phyloP scores from a whole-genome alignment of 2,329 filamentous ascomycete species.

The Colletotrichum brevisporum region DNA sequence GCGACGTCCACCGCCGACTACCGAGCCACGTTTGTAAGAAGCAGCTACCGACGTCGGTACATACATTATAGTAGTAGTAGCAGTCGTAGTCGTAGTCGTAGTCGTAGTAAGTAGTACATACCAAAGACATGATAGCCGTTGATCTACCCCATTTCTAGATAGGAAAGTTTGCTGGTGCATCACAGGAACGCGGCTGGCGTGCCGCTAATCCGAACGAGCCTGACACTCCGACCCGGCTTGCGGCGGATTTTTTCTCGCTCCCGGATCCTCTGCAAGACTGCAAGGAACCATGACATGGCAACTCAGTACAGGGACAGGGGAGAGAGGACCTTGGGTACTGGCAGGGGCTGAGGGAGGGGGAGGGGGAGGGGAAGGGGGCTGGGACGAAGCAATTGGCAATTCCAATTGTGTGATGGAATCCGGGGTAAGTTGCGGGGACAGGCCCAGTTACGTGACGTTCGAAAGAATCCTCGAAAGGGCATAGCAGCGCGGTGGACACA shows the following conservation, averaged over 20 bases:
- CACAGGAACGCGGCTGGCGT: conserved; percentile 15
- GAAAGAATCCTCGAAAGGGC: conserved; percentile 10
- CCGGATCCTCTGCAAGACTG: not conserved
- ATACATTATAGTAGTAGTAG: too few relatives aligned
- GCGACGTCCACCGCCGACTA: too few relatives aligned
- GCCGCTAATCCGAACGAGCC: conserved; percentile 22
- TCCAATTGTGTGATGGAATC: conserved; percentile 38
- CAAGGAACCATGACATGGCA: too few relatives aligned
- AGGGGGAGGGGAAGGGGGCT: not conserved
- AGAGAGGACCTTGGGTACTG: too few relatives aligned
- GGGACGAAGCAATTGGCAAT: conserved; percentile 34
- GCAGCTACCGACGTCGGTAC: too few relatives aligned
- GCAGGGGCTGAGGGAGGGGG: too few relatives aligned
- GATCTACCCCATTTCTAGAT: too few relatives aligned
- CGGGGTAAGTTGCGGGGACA: conserved; percentile 35
- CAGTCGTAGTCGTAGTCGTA: too few relatives aligned
- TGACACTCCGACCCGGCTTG: conserved; percentile 22
- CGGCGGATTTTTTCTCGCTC: conserved; percentile 24
- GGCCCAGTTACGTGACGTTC: not conserved
- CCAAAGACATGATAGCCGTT: too few relatives aligned
- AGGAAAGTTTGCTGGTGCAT: conserved; percentile 20
- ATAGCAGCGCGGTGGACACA: not conserved
- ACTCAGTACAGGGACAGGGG: not conserved
- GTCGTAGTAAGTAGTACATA: too few relatives aligned
- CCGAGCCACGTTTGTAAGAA: too few relatives aligned